phyloP scores from a whole-genome alignment of 2,329 filamentous ascomycete species.

The Exophiala dermatitidis region DNA sequence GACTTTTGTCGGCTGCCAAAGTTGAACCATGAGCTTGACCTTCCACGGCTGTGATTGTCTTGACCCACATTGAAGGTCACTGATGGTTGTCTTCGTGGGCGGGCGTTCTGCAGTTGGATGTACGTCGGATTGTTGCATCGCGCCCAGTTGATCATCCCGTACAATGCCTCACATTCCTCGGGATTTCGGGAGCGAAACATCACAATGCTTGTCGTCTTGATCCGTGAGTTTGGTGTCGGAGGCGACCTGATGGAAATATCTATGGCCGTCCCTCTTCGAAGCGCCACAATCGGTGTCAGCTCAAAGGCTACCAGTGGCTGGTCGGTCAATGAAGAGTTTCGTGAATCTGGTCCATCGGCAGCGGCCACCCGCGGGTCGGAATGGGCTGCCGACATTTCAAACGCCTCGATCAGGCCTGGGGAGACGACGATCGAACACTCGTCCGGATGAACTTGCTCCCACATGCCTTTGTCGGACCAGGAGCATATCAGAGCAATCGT shows the following conservation, averaged over 20 bases:
- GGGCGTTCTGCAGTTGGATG: constrained; percentile 66
- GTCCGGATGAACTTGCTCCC: constrained; percentile 54
- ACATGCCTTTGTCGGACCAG: constrained; percentile 57
- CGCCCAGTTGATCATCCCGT: constrained; percentile 77
- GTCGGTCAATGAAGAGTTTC: constrained; percentile 27
- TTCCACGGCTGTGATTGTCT: constrained; percentile 43
- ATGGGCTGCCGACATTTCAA: constrained; percentile 47
- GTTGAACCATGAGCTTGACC: constrained; percentile 38
- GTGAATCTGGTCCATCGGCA: constrained; percentile 28
- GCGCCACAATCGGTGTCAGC: constrained; percentile 81
- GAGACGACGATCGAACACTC: constrained; percentile 58
- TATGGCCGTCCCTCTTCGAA: constrained; percentile 82
- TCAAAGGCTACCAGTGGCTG: constrained; percentile 64
- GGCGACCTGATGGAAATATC: constrained; percentile 92
- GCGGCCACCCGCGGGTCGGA: constrained; percentile 27
- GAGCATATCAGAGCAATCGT: constrained; percentile 55
- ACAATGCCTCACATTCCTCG: constrained; percentile 73
- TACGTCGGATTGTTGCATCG: constrained; percentile 91
- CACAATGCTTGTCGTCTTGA: constrained; percentile 68
- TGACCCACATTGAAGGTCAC: constrained; percentile 49
- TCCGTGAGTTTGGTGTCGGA: constrained; percentile 63
- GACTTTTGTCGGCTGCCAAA: constrained; percentile 46
- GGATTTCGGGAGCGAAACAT: constrained; percentile 78
- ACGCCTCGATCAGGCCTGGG: constrained; percentile 59
- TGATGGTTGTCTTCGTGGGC: constrained; percentile 49